Conservation (phyloP, 495 filamentous ascomycete genomes). For the Lasiosphaeria ovina region DNA sequence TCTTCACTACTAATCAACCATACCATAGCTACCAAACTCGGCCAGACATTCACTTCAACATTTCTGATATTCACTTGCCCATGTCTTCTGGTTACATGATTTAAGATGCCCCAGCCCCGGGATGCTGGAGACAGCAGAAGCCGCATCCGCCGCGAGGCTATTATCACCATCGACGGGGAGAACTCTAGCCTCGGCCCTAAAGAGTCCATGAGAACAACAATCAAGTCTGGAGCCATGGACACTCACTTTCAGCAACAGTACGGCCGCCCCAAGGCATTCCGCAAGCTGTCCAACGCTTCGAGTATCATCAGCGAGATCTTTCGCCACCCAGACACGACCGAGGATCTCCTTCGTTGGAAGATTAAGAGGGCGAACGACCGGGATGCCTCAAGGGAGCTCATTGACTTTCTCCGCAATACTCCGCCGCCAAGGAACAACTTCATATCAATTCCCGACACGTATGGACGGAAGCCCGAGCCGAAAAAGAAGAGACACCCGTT, state of each 20-base stretch:
- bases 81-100: neutral
- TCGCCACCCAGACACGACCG: constrained; percentile 22
- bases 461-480: constrained; percentile 1
- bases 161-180: constrained; percentile 7
- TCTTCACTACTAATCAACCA: neutral
- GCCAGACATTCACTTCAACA: neutral
- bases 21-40: neutral
- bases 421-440: constrained; percentile 37
- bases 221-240: constrained; percentile 8
- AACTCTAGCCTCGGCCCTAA: neutral
- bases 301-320: constrained; percentile 28
- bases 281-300: constrained; percentile 19
- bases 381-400: constrained; percentile 27
- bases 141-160: constrained; percentile 11
- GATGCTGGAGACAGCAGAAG: neutral
- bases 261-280: constrained; percentile 19
- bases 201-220: constrained; percentile 3
- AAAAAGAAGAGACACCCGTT: constrained; percentile 8
- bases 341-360: constrained; percentile 18
- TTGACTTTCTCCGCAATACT: constrained; percentile 43
- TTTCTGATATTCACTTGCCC: neutral
- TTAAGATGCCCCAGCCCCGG: neutral
- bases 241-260: constrained; percentile 12
- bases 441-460: constrained; percentile 37
- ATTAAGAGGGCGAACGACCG: constrained; percentile 24